Base-by-base conservation (phyloP, 371 early-diverging fungal genomes). In the Sanchytrium tribonematis region DNA sequence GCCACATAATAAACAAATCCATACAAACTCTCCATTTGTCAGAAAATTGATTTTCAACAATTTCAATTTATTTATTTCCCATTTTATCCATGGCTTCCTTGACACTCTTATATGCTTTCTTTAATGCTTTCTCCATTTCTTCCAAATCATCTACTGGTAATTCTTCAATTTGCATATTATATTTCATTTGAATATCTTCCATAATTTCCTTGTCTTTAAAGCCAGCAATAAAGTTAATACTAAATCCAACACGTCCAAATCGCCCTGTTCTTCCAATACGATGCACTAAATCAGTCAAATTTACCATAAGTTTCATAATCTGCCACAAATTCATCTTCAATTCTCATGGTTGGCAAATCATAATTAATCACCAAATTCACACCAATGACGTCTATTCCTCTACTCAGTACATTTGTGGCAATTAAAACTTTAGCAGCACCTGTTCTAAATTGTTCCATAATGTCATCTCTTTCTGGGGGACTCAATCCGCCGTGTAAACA, bases 191-290 rank as follows among this genome's bases (percentile, higher is more conserved):
- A 70, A 94, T 90, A 5, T 74, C 78, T 70, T 78, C 78, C 85
- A 90, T 86, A 70, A 86, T 82, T 32, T 81, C 75, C 78, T 79
- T 82, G 69, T 81, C 83, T 74, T 76, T 73, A 30, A 80, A 74
- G 73, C 90, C 85, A 72, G 88, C 87, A 0, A 95, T 86, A 82
- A 98, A 93, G 78, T 97, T 97, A 77, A 98, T 88, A 66, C 88
- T 86, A 28, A 95, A 91, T 29, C 99, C 99, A 0, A 83, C 84
- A 70, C 98, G 86, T 22, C 97, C 97, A 75, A 97, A 99, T 69
- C 99, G 85, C 31, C 99, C 99, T 0, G 98, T 97, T 73, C 99
- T 85, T 17, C 99, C 99, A 73, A 99, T 95, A 71, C 99, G 85
- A 76, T 98, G 98, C 32, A 76, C 31, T 69, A 74, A 12, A 48